phyloP scores from a whole-genome alignment of 495 filamentous ascomycete species.

The Aspergillus steynii region DNA sequence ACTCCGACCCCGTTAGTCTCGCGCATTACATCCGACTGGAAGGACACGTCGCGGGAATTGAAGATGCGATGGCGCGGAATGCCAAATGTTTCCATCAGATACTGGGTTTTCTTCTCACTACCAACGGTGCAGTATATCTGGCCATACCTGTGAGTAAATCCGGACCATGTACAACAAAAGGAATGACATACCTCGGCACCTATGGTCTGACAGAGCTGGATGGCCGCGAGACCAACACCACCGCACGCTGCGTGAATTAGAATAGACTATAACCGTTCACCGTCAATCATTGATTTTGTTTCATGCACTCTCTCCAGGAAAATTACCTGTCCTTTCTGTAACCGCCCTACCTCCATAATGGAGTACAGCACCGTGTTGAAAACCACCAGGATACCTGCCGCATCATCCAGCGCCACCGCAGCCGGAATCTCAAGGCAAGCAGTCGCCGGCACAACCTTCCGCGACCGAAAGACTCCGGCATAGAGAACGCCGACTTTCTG shows the following conservation, averaged over 20 bases:
- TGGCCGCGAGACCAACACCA: slow-evolving; percentile 26
- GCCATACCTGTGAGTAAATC: background rate
- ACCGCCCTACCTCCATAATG: slow-evolving; percentile 28
- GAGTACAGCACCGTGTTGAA: slow-evolving; percentile 42
- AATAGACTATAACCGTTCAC: slow-evolving; percentile 7
- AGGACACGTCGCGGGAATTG: slow-evolving; percentile 46
- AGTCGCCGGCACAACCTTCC: background rate
- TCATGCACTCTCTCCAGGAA: background rate
- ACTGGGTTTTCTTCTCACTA: slow-evolving; percentile 37
- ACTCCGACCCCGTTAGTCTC: slow-evolving; percentile 49
- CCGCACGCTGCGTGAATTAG: slow-evolving; percentile 31
- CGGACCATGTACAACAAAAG: background rate
- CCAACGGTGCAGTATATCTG: slow-evolving; percentile 49
- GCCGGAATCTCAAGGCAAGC: slow-evolving; percentile 23
- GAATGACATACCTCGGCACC: slow-evolving; percentile 13
- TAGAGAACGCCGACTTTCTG: slow-evolving; percentile 30
- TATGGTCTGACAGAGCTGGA: slow-evolving; percentile 20
- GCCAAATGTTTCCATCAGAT: slow-evolving; percentile 33
- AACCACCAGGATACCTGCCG: slow-evolving; percentile 41
- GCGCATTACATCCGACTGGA: slow-evolving; percentile 41
- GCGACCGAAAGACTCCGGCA: background rate
- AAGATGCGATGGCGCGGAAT: slow-evolving; percentile 50
- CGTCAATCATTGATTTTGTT: background rate
- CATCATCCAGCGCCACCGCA: slow-evolving; percentile 25
- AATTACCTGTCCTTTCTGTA: slow-evolving; percentile 20